Evolutionary conservation across 2,329 filamentous ascomycete genomes (phyloP).

Genomic region (Aspergillus costaricaensis): DNA sequence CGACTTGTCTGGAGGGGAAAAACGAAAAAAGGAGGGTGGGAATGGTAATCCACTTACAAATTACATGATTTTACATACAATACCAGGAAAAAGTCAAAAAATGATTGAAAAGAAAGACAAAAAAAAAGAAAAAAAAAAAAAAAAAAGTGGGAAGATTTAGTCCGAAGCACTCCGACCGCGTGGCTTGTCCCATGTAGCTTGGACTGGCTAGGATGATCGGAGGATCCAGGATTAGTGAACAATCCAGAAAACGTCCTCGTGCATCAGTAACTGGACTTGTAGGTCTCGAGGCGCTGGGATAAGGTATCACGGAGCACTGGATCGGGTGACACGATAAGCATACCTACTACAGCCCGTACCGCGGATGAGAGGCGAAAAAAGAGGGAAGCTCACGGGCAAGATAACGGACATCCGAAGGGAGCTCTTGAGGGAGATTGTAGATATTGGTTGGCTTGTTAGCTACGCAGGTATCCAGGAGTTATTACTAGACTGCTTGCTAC

Average conservation of each 20-base stretch:
- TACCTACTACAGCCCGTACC: background rate
- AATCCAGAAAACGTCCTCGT: constrained; percentile 9
- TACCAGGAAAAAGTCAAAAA: background rate
- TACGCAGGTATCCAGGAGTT: background rate
- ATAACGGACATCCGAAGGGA: background rate
- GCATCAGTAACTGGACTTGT: background rate
- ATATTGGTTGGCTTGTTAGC: too few species aligned
- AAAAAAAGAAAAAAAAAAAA: background rate
- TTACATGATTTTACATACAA: background rate
- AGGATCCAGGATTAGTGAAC: constrained; percentile 9
- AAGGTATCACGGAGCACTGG: constrained; percentile 1
- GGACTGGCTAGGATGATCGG: background rate
- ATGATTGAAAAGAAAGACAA: background rate
- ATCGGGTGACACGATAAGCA: constrained; percentile 10
- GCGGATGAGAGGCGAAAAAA: background rate
- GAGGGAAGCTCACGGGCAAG: background rate
- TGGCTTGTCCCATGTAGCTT: constrained; percentile 1
- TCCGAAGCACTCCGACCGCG: constrained; percentile 1
- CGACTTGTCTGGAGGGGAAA: background rate
- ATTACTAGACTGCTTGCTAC: background rate
- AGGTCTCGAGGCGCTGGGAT: constrained; percentile 1
- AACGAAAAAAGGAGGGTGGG: background rate
- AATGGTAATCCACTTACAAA: constrained; percentile 1
- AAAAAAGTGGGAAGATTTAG: background rate
- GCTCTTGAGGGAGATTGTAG: background rate